These are phyloP conservation scores for Zoysia matrella DNA, from an alignment of 202 grass and related monocot genomes.

Conservation along the genomic window DNA sequence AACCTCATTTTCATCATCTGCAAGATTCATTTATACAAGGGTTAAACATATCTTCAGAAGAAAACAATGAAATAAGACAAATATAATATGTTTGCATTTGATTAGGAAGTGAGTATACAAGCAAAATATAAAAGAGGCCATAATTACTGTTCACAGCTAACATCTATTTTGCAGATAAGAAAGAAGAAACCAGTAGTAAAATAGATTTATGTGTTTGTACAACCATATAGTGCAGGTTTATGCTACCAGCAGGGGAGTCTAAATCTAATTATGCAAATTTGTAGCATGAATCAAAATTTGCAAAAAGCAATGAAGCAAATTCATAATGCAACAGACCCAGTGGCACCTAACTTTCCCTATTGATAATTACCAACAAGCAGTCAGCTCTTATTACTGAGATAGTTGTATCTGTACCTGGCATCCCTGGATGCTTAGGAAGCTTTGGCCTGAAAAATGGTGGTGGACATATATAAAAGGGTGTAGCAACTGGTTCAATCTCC, in stretches of 20 bases:
- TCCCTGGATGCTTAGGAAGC: constrained; percentile 73
- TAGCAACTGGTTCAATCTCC: constrained; percentile 98
- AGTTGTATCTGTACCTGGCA: constrained; percentile 59
- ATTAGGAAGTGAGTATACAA: background rate
- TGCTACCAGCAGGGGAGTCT: background rate
- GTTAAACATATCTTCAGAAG: constrained; percentile 4
- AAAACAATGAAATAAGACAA: constrained; percentile 19
- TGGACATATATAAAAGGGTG: constrained; percentile 98
- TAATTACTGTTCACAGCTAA: background rate
- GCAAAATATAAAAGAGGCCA: constrained; percentile 12
- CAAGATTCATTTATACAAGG: constrained; percentile 48
- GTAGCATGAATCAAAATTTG: background rate
- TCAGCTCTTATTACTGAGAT: constrained; percentile 15
- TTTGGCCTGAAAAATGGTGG: constrained; percentile 90
- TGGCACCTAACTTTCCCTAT: constrained; percentile 3
- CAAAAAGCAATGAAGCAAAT: background rate
- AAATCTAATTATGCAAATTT: background rate
- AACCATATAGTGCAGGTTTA: background rate
- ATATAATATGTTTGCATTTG: constrained; percentile 17
- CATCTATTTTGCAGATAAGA: constrained; percentile 11
- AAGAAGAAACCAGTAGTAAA: constrained; percentile 5
- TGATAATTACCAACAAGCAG: constrained; percentile 14
- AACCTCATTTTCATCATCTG: constrained; percentile 89
- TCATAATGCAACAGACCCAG: background rate
- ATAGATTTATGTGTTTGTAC: background rate